A percentile compares a stretch with the other conserved stretches of the same genome.
Evolutionary conservation across 441 rosid genomes (phyloP).

Genomic region (Jatropha multifida): DNA sequence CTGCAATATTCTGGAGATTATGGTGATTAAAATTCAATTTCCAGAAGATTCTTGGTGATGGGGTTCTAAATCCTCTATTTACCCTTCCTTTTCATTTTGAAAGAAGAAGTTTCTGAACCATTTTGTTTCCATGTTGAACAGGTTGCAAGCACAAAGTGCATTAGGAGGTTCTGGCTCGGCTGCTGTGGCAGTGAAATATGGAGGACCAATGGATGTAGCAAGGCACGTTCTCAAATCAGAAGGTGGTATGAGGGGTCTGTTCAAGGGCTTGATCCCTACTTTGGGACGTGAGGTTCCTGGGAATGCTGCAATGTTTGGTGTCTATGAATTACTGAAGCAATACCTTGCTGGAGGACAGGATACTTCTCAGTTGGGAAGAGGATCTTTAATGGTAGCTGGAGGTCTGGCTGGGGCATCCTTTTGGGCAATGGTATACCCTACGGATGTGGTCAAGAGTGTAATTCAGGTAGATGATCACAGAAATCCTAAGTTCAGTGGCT

Average conservation of each 20-base stretch:
- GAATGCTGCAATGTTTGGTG: conserved; percentile 84
- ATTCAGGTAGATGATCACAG: conserved; percentile 84
- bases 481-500: conserved; percentile 73
- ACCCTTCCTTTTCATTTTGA: not conserved
- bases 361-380: conserved; percentile 84
- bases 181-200: conserved; percentile 61
- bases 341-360: conserved; percentile 79
- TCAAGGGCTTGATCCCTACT: conserved; percentile 90
- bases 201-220: conserved; percentile 98
- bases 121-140: conserved; percentile 27
- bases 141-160: conserved; percentile 94
- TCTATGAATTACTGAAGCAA: conserved; percentile 73
- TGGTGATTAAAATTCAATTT: not conserved
- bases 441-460: conserved; percentile 91
- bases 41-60: not conserved
- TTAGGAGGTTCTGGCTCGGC: conserved; percentile 53
- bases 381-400: conserved; percentile 75
- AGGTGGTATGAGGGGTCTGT: conserved; percentile 76
- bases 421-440: conserved; percentile 82
- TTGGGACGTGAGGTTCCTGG: conserved; percentile 92
- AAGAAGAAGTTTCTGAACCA: not conserved
- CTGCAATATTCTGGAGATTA: not conserved
- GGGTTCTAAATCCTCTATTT: not conserved
- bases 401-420: conserved; percentile 86
- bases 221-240: conserved; percentile 79